phyloP scores from a whole-genome alignment of 2,329 filamentous ascomycete species.

The Alternaria sp. region DNA sequence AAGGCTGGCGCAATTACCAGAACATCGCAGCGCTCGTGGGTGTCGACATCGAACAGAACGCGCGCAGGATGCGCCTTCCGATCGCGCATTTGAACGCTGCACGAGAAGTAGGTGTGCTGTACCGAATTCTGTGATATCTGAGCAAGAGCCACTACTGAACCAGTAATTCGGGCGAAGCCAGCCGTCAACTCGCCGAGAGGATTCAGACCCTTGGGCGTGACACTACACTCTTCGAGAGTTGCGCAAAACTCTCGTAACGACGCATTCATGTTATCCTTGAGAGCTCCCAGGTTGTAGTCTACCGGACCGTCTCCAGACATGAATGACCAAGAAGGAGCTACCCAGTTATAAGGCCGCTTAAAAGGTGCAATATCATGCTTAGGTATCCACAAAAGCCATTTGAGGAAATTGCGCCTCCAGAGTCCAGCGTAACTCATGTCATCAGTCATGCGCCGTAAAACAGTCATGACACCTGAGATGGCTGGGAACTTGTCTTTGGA shows the following conservation, averaged over 20 bases:
- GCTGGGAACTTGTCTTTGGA: constrained; percentile 20
- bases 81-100: not conserved
- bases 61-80: not conserved
- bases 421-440: constrained; percentile 17
- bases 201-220: constrained; percentile 13
- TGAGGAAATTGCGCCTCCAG: constrained; percentile 13
- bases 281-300: not conserved
- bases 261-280: not conserved
- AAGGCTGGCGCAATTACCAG: constrained; percentile 12
- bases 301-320: constrained; percentile 8
- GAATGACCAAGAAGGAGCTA: constrained; percentile 21
- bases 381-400: constrained; percentile 17
- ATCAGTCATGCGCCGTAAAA: constrained; percentile 12
- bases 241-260: constrained; percentile 3
- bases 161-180: constrained; percentile 14
- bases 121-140: not conserved
- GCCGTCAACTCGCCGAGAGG: constrained; percentile 17
- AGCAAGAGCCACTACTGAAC: not conserved
- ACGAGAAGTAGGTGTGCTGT: not conserved
- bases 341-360: not conserved
- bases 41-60: constrained; percentile 13
- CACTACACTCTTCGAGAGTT: constrained; percentile 1
- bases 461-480: constrained; percentile 10
- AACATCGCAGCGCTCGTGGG: not conserved
- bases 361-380: constrained; percentile 2